These are phyloP conservation scores for Secale cereale DNA, from an alignment of 176 grass and related monocot species.

Conservation along the genomic window DNA sequence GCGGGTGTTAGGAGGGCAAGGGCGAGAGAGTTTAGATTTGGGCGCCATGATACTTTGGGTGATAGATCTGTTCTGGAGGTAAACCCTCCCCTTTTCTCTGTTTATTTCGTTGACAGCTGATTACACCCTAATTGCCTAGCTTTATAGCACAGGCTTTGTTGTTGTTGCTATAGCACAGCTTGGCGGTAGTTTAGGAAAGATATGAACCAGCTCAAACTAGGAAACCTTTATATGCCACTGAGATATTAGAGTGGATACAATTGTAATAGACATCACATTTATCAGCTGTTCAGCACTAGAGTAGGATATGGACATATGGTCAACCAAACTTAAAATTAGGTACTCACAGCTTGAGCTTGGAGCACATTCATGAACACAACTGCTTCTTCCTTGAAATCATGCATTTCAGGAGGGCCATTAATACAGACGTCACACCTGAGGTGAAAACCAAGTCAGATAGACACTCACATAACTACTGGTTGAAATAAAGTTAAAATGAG, in stretches of 20 bases:
- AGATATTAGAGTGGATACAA: neutral
- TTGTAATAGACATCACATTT: neutral
- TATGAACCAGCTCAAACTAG: no score
- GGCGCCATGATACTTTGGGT: neutral
- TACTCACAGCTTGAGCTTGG: constrained; percentile 51
- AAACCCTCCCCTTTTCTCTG: neutral
- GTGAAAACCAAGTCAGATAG: constrained; percentile 12
- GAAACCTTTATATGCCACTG: neutral
- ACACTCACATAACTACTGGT: neutral
- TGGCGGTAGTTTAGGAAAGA: neutral
- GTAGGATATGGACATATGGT: constrained; percentile 20
- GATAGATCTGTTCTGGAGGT: neutral
- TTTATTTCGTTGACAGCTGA: neutral
- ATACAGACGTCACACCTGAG: constrained; percentile 84
- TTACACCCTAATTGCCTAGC: neutral
- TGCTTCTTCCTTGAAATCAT: constrained; percentile 77
- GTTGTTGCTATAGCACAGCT: neutral
- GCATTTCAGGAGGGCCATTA: constrained; percentile 72
- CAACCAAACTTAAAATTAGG: constrained; percentile 7
- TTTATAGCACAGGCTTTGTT: neutral
- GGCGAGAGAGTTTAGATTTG: neutral
- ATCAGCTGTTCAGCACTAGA: constrained; percentile 1
- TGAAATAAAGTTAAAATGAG: neutral
- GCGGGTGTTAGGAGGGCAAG: neutral
- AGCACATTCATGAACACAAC: constrained; percentile 56